These are phyloP conservation scores for Penicillium samsonianum DNA, from an alignment of 495 filamentous ascomycete species.

Conservation along the genomic window DNA sequence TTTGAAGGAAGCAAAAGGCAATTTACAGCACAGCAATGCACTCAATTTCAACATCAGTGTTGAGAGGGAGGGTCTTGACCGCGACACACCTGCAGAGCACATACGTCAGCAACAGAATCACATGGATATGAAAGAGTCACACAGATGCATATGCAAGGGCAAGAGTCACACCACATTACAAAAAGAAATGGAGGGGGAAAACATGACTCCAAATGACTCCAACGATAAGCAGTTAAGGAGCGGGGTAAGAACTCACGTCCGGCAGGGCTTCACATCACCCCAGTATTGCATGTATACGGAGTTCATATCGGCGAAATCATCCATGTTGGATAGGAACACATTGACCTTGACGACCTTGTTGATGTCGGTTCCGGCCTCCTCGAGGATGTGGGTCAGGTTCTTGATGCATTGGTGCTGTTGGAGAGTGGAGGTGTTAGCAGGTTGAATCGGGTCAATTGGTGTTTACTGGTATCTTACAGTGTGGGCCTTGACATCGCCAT, in stretches of 20 bases:
- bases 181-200: neutral
- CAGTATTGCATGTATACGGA: conserved; percentile 59
- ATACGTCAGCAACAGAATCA: conserved; percentile 6
- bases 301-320: conserved; percentile 68
- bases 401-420: conserved; percentile 51
- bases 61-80: conserved; percentile 63
- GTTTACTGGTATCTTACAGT: conserved; percentile 34
- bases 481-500: conserved; percentile 52
- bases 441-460: neutral
- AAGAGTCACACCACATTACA: neutral
- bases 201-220: neutral
- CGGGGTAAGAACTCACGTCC: conserved; percentile 41
- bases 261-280: conserved; percentile 58
- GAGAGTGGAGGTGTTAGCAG: neutral
- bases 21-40: conserved; percentile 56
- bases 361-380: conserved; percentile 61
- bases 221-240: conserved; percentile 3
- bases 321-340: conserved; percentile 70
- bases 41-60: conserved; percentile 73
- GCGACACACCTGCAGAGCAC: conserved; percentile 54
- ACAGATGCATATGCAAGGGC: neutral
- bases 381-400: conserved; percentile 66
- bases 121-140: neutral
- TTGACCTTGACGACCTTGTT: conserved; percentile 70
- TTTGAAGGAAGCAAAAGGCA: neutral